A percentile compares a stretch with the other conserved stretches of the same genome.
Conservation (phyloP, 1,284 basidiomycete species). For the Pisolithus thermaeus region DNA sequence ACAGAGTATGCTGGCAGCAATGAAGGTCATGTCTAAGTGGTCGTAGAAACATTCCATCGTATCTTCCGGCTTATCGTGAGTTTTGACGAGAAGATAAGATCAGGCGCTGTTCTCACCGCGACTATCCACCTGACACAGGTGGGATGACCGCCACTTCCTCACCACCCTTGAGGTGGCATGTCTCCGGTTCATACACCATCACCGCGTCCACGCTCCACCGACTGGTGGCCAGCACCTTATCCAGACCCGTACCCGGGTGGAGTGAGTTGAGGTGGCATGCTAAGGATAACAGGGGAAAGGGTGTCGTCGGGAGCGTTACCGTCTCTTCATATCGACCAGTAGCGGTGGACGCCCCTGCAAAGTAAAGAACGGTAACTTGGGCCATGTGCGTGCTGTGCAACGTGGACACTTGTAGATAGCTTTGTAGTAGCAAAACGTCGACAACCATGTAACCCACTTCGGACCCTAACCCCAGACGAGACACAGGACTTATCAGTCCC, state of each 20-base stretch:
- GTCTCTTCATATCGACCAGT: conserved; percentile 49
- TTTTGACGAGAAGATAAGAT: conserved; percentile 2
- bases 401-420: too few species aligned
- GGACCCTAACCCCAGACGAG: neutral
- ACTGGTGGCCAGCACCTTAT: conserved; percentile 49
- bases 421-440: too few species aligned
- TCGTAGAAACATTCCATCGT: neutral
- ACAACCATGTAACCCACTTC: too few species aligned
- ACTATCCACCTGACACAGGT: conserved; percentile 73
- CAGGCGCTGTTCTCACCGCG: neutral
- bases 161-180: conserved; percentile 52
- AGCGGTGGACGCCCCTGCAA: conserved; percentile 71
- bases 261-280: conserved; percentile 42
- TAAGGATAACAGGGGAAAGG: conserved; percentile 49
- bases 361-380: conserved; percentile 64
- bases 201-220: conserved; percentile 77
- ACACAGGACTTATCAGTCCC: neutral
- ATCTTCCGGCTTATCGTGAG: neutral
- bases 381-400: too few species aligned
- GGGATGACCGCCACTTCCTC: conserved; percentile 79
- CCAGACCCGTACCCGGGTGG: conserved; percentile 48
- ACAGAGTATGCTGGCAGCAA: conserved; percentile 1
- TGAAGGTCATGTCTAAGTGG: neutral
- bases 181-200: conserved; percentile 61
- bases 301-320: conserved; percentile 41